Evolutionary conservation across 495 filamentous ascomycete species (phyloP), one percentile per base, ranked within the genome.

Genomic region (Hyaloscypha finlandica): DNA sequence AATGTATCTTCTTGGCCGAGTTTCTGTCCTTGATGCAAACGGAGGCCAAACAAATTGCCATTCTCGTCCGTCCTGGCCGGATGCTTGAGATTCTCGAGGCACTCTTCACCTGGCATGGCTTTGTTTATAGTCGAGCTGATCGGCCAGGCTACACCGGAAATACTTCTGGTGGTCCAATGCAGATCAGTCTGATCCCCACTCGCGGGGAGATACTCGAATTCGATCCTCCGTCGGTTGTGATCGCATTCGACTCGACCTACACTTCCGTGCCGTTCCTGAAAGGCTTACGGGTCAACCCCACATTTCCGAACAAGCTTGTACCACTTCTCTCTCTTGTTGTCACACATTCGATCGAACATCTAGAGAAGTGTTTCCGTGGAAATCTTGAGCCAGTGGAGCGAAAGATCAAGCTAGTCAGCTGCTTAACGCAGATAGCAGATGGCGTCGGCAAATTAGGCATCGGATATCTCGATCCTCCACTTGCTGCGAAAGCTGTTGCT

Each of bases 81-180:
- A 73, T 73, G 73, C 32, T 69, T n/a, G 66, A 75, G 32, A 73
- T 75, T 37, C 59, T 75, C 9, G 66, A 67, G 52, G 8, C 71
- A 8, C 3, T 75, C 9, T 59, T 68, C 11, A 54, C 45, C 8
- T 22, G 6, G 4, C 59, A 74, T 45, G 33, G 39, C 1, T 70
- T 63, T 59, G n/a, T 25, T 25, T 68, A 68, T 56, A 63, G 29
- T 22, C 59, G 63, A 42, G 59, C 64, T 42, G 70, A 70, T 42
- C 53, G 59, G 25, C 11, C 55, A 19, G 35, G 25, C 31, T 55
- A 30, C 8, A 56, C 42, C 33, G 29, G 19, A 25, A 29, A 58
- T 53, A 25, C 8, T 14, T 1, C 58, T 12, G 58, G 32, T 5
- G 68, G 67, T 20, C 32, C 61, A 22, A 53, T 72, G 64, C 58